phyloP scores from a whole-genome alignment of 495 filamentous ascomycete genomes.

The Aspergillus ellipticus region DNA sequence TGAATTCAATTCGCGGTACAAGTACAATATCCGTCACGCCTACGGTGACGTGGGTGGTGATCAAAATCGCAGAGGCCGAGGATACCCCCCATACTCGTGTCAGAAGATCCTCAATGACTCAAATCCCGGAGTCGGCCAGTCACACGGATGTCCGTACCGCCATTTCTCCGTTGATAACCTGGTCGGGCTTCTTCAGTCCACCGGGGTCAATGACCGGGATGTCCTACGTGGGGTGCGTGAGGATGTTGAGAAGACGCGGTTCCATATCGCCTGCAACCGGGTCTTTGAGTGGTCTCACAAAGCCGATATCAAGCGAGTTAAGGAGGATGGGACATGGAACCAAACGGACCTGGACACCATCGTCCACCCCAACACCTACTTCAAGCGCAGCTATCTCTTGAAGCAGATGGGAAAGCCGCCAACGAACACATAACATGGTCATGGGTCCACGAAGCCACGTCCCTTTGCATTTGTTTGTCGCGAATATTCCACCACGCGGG shows the following conservation, averaged over 20 bases:
- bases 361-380: conserved; percentile 96
- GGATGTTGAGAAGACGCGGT: conserved; percentile 84
- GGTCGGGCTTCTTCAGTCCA: conserved; percentile 62
- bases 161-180: conserved; percentile 89
- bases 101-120: conserved; percentile 90
- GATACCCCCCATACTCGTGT: conserved; percentile 87
- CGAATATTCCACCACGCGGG: conserved; percentile 9
- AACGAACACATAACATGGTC: conserved; percentile 21
- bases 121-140: conserved; percentile 76
- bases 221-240: conserved; percentile 78
- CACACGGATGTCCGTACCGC: conserved; percentile 92
- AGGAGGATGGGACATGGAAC: conserved; percentile 74
- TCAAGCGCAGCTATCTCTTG: conserved; percentile 85
- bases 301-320: conserved; percentile 82
- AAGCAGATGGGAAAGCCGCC: conserved; percentile 55
- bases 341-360: conserved; percentile 88
- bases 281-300: conserved; percentile 90
- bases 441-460: conserved; percentile 33
- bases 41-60: conserved; percentile 97
- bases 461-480: not conserved
- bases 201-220: conserved; percentile 73
- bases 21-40: conserved; percentile 89
- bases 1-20: conserved; percentile 90
- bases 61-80: conserved; percentile 73
- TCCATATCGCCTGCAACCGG: conserved; percentile 93